These are phyloP conservation scores for Penicillium frequentans DNA, from an alignment of 2,329 filamentous ascomycete genomes.

Conservation along the genomic window DNA sequence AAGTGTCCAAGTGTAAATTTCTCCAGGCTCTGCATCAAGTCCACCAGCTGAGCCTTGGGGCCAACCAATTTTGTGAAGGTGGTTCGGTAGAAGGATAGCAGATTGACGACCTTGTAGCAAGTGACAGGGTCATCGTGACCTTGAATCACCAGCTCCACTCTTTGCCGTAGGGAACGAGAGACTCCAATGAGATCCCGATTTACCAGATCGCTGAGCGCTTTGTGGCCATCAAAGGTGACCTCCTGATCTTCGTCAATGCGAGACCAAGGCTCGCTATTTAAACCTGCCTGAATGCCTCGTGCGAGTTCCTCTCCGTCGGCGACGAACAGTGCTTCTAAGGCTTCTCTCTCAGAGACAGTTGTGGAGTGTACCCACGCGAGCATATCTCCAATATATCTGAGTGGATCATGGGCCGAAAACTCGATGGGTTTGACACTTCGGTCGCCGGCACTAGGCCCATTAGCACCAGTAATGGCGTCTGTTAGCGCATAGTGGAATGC, in stretches of 20 bases:
- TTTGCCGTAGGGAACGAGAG: slow-evolving; percentile 78
- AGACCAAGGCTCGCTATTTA: slow-evolving; percentile 82
- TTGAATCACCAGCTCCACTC: slow-evolving; percentile 88
- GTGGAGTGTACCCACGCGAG: slow-evolving; percentile 95
- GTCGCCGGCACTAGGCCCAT: slow-evolving; percentile 53
- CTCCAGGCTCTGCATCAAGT: slow-evolving; percentile 68
- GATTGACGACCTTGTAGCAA: slow-evolving; percentile 85
- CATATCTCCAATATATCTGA: slow-evolving; percentile 96
- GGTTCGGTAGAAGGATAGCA: slow-evolving; percentile 82
- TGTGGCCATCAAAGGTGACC: slow-evolving; percentile 71
- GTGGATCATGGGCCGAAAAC: slow-evolving; percentile 83
- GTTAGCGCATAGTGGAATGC: slow-evolving; percentile 87
- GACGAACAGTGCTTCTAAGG: slow-evolving; percentile 86
- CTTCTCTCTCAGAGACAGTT: slow-evolving; percentile 89
- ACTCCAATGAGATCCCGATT: slow-evolving; percentile 82
- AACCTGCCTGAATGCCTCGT: slow-evolving; percentile 74
- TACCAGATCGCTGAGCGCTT: slow-evolving; percentile 80
- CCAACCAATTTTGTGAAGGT: slow-evolving; percentile 83
- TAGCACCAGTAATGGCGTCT: slow-evolving; percentile 56
- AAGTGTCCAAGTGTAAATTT: slow-evolving; percentile 80
- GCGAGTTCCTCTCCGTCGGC: slow-evolving; percentile 87
- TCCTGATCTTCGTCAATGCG: slow-evolving; percentile 60
- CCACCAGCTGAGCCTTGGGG: slow-evolving; percentile 65
- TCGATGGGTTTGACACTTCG: slow-evolving; percentile 83
- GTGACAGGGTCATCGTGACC: slow-evolving; percentile 86